Percentiles rank a stretch among this genome's conserved stretches.
phyloP scores from a whole-genome alignment of 2,329 filamentous ascomycete species.

The Cordyceps fumosorosea region DNA sequence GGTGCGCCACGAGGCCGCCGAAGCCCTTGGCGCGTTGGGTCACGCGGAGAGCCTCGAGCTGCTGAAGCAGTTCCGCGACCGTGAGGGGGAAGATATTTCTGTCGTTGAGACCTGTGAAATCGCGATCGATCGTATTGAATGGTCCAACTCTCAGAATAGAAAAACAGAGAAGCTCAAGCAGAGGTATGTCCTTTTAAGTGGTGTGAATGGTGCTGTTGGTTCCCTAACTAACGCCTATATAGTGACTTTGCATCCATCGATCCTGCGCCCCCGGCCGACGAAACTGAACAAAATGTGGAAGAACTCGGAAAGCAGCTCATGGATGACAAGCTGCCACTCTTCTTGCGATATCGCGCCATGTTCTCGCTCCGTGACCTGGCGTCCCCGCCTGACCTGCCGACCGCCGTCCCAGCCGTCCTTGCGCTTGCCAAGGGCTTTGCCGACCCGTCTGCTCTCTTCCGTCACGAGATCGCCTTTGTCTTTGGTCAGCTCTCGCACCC shows the following conservation, averaged over 20 bases:
- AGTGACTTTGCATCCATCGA: slow-evolving; percentile 96
- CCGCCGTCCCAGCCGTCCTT: slow-evolving; percentile 78
- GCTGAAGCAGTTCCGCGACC: slow-evolving; percentile 66
- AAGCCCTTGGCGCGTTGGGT: slow-evolving; percentile 84
- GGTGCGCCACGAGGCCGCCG: slow-evolving; percentile 93
- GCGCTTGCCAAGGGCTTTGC: slow-evolving; percentile 79
- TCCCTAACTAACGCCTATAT: slow-evolving; percentile 24
- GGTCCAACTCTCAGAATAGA: slow-evolving; percentile 72
- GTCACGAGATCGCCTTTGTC: slow-evolving; percentile 96
- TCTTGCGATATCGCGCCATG: slow-evolving; percentile 95
- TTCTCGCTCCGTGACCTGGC: slow-evolving; percentile 93
- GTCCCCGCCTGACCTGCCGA: slow-evolving; percentile 84
- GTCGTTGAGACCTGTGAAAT: slow-evolving; percentile 97
- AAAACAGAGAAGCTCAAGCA: slow-evolving; percentile 71
- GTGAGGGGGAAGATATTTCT: slow-evolving; percentile 67
- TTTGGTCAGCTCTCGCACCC: slow-evolving; percentile 95
- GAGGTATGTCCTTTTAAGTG: slow-evolving; percentile 51
- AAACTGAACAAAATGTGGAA: slow-evolving; percentile 61
- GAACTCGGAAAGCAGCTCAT: slow-evolving; percentile 72
- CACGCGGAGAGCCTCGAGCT: slow-evolving; percentile 67
- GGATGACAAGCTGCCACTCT: slow-evolving; percentile 72
- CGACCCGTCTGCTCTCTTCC: slow-evolving; percentile 86
- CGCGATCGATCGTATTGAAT: slow-evolving; percentile 86
- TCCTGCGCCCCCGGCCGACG: slow-evolving; percentile 80
- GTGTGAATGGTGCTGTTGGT: slow-evolving; percentile 15